These are phyloP conservation scores for Saccharomycopsis babjevae DNA, from an alignment of 805 yeast genomes.

Conservation along the genomic window DNA sequence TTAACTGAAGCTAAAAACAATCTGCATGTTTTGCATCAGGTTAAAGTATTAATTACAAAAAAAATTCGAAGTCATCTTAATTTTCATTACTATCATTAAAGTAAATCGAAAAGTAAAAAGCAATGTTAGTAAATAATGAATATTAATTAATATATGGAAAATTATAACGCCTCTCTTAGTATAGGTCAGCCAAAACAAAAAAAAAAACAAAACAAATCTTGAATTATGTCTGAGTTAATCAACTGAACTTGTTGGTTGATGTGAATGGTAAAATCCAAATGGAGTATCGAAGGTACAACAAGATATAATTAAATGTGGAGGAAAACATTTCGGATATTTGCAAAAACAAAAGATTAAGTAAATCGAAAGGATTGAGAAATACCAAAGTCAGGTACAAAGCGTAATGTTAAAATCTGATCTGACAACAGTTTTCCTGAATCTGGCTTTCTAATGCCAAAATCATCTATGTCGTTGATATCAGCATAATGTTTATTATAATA, in stretches of 20 bases:
- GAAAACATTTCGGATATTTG: not conserved
- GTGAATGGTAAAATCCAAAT: not conserved
- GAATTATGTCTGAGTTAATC: not conserved
- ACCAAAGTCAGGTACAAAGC: slow-evolving; percentile 42
- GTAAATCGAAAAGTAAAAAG: not conserved
- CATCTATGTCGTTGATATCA: not conserved
- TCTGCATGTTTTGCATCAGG: too few relatives aligned
- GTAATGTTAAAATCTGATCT: slow-evolving; percentile 65
- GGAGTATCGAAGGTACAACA: not conserved
- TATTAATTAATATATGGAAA: not conserved
- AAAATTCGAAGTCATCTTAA: not conserved
- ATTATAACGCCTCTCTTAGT: not conserved
- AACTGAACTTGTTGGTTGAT: not conserved
- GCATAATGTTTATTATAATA: slow-evolving; percentile 49
- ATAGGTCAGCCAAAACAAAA: not conserved
- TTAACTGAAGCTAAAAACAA: too few relatives aligned
- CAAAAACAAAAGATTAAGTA: slow-evolving; percentile 18
- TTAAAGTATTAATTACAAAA: not conserved
- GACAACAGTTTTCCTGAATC: slow-evolving; percentile 31
- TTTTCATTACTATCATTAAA: not conserved
- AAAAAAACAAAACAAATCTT: not conserved
- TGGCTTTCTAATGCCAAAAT: not conserved
- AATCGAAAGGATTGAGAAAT: slow-evolving; percentile 17
- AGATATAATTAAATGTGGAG: slow-evolving; percentile 25
- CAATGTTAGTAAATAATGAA: not conserved